Base-by-base conservation (phyloP, 164 flowering plant genomes). In the Macadamia integrifolia region DNA sequence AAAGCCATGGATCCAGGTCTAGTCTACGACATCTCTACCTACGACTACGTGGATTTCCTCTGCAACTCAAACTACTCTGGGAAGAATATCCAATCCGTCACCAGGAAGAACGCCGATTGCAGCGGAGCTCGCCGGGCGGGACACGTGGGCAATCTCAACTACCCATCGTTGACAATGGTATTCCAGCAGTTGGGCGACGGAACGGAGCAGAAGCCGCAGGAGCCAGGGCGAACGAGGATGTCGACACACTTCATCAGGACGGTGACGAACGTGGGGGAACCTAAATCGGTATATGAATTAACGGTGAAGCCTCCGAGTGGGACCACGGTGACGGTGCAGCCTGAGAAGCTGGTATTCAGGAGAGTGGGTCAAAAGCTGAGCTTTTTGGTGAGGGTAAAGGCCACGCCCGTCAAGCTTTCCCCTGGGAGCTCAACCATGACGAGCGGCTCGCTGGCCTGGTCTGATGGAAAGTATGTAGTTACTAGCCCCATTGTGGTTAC, bases 1-100 rank as follows among this genome's bases (percentile, higher is more conserved):
- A 85, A 85, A 66, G 99, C 99, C 4, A 82, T 92, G 86, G 83
- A 90, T 50, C 99, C 99, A 0, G 99, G 99, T 0, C 70, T 95
- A 4, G 77, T 95, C 18, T 95, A 86, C 52, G 99, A 95, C 70
- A 5, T 89, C 0, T 58, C 71, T 0, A 61, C 86, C 0, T 73
- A 79, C 40, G 98, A 92, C 46, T 91, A 90, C 71, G 73, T 90
- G 1, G 83, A 90, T 65, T 92, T 95, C 82, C 73, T 95, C 1
- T 95, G 99, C 77, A 89, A 86, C 59, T 86, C 89, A 4, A 92
- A 94, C 64, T 92, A 88, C 74, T 87, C 89, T 0, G 66, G 46
- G 13, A 76, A 72, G 68, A 89, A 83, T 75, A 87, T 92, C 42
- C 75, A 75, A 58, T 71, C 76, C 1, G 70, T 90, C 32, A 84